Base-by-base conservation (phyloP, 2,329 filamentous ascomycete species). In the Cercospora brassicicola region DNA sequence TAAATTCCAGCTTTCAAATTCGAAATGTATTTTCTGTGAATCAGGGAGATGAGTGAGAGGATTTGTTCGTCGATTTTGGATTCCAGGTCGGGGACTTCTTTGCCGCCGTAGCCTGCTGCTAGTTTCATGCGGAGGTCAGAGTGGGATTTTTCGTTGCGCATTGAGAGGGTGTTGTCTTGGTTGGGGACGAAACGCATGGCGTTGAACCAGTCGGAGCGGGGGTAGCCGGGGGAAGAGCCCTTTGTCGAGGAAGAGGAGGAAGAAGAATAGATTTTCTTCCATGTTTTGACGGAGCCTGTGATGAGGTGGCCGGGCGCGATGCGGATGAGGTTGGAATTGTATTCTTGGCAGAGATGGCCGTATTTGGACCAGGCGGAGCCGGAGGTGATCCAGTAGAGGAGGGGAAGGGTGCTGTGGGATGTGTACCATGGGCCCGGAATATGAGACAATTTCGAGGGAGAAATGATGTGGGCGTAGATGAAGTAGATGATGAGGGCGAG, bases 131-230 rank as follows among this genome's bases (percentile, higher is more conserved):
- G 55, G 59, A 63, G 33, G 4, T 61, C 55, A 2, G 64, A 33
- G 48, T 69, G 67, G 5, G 26, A 31, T 31, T 59, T 64, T 31
- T 67, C 67, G 31, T 60, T 28, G 13, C 65, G 56, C 36, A 55
- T 59, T 4, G 30, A 55, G 13, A 69, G 62, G 8, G 65, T 64
- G 42, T 69, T 69, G 15, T 69, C 67, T 23, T 42, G 31, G 20
- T 61, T 61, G 8, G 67, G 67, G 6, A 48, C 57, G 51, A 69
- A 64, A 4, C 59, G 59, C 64, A 66, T 69, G 28, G 64, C 64
- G 28, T 56, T 51, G 53, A 64, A 66, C 67, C 64, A 69, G 42
- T 67, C 65, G n/a, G 65, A 67, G 23, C 65, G 59, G 28, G 53
- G 59, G 26, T 67, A 67, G 20, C 39, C 33, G 15, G 23, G 23